Conservation (phyloP, 257 asterid species). For the Fraxinus americana region DNA sequence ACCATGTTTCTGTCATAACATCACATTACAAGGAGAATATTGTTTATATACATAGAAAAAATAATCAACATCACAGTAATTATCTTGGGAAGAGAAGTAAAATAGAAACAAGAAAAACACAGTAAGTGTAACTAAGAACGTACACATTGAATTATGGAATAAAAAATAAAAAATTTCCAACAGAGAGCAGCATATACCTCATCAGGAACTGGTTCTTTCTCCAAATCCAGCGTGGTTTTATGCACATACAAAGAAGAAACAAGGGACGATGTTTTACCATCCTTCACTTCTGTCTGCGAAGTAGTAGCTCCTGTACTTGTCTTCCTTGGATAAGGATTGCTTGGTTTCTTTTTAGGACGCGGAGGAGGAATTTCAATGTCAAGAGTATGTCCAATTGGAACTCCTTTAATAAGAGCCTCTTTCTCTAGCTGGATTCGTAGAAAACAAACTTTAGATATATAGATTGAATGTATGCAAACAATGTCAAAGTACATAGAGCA, state of each 20-base stretch:
- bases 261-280: constrained; percentile 50
- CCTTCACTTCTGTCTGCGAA: constrained; percentile 56
- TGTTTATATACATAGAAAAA: constrained; percentile 17
- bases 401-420: constrained; percentile 84
- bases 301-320: constrained; percentile 44
- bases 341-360: constrained; percentile 94
- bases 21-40: constrained; percentile 19
- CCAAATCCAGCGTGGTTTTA: constrained; percentile 43
- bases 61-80: constrained; percentile 5
- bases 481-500: neutral
- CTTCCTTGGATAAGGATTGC: constrained; percentile 94
- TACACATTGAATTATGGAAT: neutral
- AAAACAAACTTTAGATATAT: neutral
- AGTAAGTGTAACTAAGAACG: constrained; percentile 1
- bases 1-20: constrained; percentile 49
- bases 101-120: constrained; percentile 10
- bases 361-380: constrained; percentile 99
- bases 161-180: neutral
- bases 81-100: constrained; percentile 5
- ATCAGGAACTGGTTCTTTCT: constrained; percentile 50
- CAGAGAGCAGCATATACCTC: constrained; percentile 53
- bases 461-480: neutral
- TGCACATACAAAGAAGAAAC: constrained; percentile 46
- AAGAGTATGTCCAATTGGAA: constrained; percentile 66
- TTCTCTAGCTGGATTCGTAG: constrained; percentile 70